A percentile compares a stretch with the other conserved stretches of the same genome.
These are phyloP conservation scores for Corinectria fuckeliana DNA, from an alignment of 2,329 filamentous ascomycete species.

Conservation along the genomic window DNA sequence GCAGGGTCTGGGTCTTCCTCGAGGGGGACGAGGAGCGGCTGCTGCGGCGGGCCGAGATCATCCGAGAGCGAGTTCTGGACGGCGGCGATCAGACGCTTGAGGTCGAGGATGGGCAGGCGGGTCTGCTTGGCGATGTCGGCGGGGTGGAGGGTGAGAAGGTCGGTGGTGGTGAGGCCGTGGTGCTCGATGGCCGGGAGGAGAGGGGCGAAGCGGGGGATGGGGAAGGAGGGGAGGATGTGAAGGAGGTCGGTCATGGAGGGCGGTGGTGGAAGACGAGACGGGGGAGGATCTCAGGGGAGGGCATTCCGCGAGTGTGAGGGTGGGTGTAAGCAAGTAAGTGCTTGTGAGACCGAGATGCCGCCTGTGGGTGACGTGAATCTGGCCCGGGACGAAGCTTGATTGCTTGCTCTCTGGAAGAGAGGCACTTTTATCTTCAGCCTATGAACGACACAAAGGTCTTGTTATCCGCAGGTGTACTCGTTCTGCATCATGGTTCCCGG, in stretches of 20 bases:
- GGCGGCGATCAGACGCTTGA: constrained; percentile 74
- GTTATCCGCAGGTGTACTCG: not conserved
- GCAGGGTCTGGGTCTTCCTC: no score
- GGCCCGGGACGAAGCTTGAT: not conserved
- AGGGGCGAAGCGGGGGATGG: constrained; percentile 71
- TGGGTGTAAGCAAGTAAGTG: not conserved
- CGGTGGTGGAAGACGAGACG: constrained; percentile 15
- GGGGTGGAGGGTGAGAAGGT: constrained; percentile 84
- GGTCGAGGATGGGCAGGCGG: constrained; percentile 78
- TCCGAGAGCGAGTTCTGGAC: constrained; percentile 71
- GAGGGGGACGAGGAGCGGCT: constrained; percentile 35
- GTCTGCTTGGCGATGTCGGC: constrained; percentile 86
- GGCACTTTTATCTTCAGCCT: not conserved
- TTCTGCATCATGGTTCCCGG: not conserved
- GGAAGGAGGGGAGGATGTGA: constrained; percentile 81
- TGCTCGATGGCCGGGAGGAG: constrained; percentile 82
- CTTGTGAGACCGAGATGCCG: not conserved
- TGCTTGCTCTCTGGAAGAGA: not conserved
- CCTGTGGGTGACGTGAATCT: not conserved
- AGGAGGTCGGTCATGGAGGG: constrained; percentile 82
- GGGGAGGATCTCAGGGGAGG: constrained; percentile 6
- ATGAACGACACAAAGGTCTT: not conserved
- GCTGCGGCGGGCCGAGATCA: constrained; percentile 53
- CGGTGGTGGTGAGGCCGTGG: constrained; percentile 77
- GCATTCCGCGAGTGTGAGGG: constrained; percentile 12